Evolutionary conservation across 164 flowering plant genomes (phyloP).

Genomic region (Magnolia kwangsiensis): DNA sequence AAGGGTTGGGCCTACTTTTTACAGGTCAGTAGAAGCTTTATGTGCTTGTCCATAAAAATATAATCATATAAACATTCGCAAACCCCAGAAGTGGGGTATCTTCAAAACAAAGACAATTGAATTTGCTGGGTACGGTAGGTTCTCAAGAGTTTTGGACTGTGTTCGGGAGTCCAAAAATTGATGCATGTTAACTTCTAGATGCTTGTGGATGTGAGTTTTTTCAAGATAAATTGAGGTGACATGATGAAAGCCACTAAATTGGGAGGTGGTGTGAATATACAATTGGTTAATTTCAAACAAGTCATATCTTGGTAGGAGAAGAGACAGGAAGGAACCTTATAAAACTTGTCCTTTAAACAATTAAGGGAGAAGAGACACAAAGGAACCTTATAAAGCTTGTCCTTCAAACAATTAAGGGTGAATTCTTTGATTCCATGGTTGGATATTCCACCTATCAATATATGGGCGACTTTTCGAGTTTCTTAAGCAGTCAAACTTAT

Average conservation of each 20-base stretch:
- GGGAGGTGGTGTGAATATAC: conserved; percentile 36
- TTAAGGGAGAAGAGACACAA: conserved; percentile 44
- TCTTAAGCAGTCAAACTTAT: no score
- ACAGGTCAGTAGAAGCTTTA: no score
- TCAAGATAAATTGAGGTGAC: conserved; percentile 56
- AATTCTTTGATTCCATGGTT: conserved; percentile 40
- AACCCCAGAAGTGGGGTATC: no score
- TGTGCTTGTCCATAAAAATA: not conserved
- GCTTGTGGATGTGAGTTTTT: not conserved
- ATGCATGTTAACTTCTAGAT: not conserved
- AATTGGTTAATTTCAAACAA: no score
- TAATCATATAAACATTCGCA: no score
- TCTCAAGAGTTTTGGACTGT: conserved; percentile 9
- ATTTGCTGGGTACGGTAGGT: not conserved
- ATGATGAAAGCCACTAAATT: conserved; percentile 36
- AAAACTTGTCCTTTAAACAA: conserved; percentile 37
- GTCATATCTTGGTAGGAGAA: conserved; percentile 31
- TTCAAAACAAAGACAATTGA: no score
- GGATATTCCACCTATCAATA: conserved; percentile 53
- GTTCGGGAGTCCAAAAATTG: not conserved
- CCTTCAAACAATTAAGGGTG: conserved; percentile 17
- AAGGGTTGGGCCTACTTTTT: no score
- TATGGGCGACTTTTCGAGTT: conserved; percentile 20
- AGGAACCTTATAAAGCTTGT: conserved; percentile 48
- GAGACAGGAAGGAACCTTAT: conserved; percentile 44